Evolutionary conservation across 768 basidiomycete genomes (phyloP).

Genomic region (Hygrophorus pudorinus): DNA sequence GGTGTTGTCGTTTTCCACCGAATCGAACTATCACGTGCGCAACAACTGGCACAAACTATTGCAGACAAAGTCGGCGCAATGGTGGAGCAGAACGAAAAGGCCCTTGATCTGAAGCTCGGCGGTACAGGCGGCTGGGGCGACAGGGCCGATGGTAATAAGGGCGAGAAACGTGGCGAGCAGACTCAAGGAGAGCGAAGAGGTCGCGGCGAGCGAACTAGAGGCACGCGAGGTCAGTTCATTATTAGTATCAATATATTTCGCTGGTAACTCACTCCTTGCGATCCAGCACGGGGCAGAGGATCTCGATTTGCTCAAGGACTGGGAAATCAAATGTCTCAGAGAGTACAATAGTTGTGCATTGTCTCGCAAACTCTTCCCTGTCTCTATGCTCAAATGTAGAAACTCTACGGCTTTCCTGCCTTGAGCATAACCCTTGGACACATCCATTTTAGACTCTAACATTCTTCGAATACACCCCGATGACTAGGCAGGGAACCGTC

Average conservation of each 20-base stretch:
- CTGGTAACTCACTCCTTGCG: constrained; percentile 21
- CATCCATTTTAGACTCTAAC: no score
- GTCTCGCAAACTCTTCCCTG: no score
- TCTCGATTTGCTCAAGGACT: constrained; percentile 77
- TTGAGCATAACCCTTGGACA: no score
- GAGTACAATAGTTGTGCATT: no score
- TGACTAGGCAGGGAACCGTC: no score
- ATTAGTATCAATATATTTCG: not conserved
- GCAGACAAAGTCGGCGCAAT: constrained; percentile 80
- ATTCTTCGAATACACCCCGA: no score
- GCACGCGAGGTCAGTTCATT: constrained; percentile 41
- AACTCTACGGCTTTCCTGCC: no score
- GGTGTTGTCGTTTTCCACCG: constrained; percentile 91
- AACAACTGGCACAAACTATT: constrained; percentile 82
- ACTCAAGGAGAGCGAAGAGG: constrained; percentile 61
- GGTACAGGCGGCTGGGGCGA: constrained; percentile 55
- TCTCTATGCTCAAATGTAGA: no score
- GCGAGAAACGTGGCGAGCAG: constrained; percentile 74
- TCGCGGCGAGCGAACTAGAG: constrained; percentile 60
- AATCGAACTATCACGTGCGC: constrained; percentile 77
- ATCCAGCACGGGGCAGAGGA: constrained; percentile 55
- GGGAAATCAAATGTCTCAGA: constrained; percentile 57
- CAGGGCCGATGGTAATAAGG: constrained; percentile 57
- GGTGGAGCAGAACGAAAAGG: constrained; percentile 91
- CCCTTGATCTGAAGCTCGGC: constrained; percentile 76